Evolutionary conservation across 768 basidiomycete species (phyloP), one percentile per base, ranked within the genome.

Genomic region (Lentinula guzmanii): DNA sequence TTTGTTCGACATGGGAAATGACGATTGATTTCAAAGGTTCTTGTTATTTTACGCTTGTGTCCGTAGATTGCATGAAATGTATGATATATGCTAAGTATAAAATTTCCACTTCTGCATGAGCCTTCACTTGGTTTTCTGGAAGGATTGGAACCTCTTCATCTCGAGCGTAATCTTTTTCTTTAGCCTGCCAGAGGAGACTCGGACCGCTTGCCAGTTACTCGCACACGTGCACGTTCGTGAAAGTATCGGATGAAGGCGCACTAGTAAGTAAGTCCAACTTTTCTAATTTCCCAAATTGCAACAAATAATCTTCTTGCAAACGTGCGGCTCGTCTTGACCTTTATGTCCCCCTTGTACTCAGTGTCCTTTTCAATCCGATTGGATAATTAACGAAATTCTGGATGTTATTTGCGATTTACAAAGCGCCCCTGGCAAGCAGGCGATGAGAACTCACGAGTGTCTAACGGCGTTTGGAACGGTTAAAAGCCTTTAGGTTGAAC

Each of bases 1-100:
- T 68, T 73, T 98, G 67, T 95, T 98, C 65, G 95, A 96, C 66
- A 68, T 75, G 60, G 77, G 78, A 33, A 87, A 86, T 67, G 86
- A 85, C 1, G 86, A 82, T 57, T 74, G 66, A 50, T 10, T 34
- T 21, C 28, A 28, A 28, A 60, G 42, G 53, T 45, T 45, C 41
- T 57, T 45, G 45, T 57, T 35, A 5, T 11, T 53, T 42, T 58
- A n/a, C n/a, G 21, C 46, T 50, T 66, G 62, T 61, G 56, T 51
- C 31, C 18, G 34, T 58, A 43, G 42, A 43, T 16, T n/a, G 46
- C 18, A 18, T 48, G 16, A 16, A 37, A 51, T 60, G 58, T 60
- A 60, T 60, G 58, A 60, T 60, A 51, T 37, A 48, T 48, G 46
- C 53, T 54, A 58, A 58, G 42, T 58, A 24, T 46, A 43, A 24